A percentile compares a stretch with the other conserved stretches of the same genome.
Conservation (phyloP, 495 filamentous ascomycete species). For the Cairneyella variabilis region DNA sequence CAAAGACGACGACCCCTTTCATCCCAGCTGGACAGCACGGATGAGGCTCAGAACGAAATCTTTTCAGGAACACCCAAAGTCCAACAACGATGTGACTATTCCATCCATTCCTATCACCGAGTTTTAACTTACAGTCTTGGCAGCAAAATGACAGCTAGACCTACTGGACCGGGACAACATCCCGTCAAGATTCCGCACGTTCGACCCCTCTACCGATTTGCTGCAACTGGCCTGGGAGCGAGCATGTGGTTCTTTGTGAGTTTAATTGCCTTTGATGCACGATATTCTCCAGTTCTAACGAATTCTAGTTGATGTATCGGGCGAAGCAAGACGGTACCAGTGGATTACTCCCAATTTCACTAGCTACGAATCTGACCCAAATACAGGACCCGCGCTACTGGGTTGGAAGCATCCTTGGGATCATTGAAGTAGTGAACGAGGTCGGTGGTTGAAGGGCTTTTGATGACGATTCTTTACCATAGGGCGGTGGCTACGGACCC, state of each 20-base stretch:
- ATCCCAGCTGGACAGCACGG: neutral
- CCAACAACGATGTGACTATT: neutral
- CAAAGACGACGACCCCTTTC: too few relatives aligned
- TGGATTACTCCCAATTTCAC: too few relatives aligned
- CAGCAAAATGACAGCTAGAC: too few relatives aligned
- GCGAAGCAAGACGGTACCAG: slow-evolving; percentile 80
- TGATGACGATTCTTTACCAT: too few relatives aligned
- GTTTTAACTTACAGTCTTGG: too few relatives aligned
- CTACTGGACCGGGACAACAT: slow-evolving; percentile 57
- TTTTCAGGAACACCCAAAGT: too few relatives aligned
- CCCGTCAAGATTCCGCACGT: slow-evolving; percentile 60
- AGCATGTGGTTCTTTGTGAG: slow-evolving; percentile 99
- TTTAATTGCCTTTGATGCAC: slow-evolving; percentile 2
- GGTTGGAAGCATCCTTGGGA: slow-evolving; percentile 99
- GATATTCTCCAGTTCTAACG: slow-evolving; percentile 12
- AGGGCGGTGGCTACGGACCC: too few relatives aligned
- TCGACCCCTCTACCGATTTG: slow-evolving; percentile 75
- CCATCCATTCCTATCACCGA: neutral
- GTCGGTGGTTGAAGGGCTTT: neutral
- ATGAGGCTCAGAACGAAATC: too few relatives aligned
- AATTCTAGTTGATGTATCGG: slow-evolving; percentile 79
- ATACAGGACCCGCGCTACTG: slow-evolving; percentile 63
- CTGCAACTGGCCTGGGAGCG: slow-evolving; percentile 81
- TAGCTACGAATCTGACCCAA: slow-evolving; percentile 13
- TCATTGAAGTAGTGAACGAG: slow-evolving; percentile 56